Base-by-base conservation (phyloP, 495 filamentous ascomycete species). In the Tuber borchii region DNA sequence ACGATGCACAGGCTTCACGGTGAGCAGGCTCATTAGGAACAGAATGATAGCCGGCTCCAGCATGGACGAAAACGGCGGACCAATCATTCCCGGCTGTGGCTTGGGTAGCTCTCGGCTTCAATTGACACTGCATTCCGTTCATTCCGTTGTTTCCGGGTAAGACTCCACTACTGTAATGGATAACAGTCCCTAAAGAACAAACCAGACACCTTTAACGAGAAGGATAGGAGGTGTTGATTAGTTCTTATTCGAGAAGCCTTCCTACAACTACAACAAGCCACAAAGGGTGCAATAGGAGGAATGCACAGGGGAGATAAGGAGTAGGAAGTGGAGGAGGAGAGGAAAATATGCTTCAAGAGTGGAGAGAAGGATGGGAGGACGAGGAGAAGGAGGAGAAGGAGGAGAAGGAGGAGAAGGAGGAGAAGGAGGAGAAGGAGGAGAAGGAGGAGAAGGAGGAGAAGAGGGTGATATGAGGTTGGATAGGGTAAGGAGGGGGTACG, bases 21-120 rank as follows among this genome's bases (percentile, higher is more conserved):
- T 99, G 95, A 51, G 91, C 86, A 22, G 86, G 85, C 82, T 98
- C 93, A 84, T 98, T 97, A 71, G 91, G 87, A 22, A 86, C 80
- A 79, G 93, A 97, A 83, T 99, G 95, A 81, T 91, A 97, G n/a
- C 95, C 95, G 26, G 95, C 95, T 19, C 95, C 95, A 34, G 94
- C 95, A 86, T 99, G 95, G 74, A 98, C 90, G 82, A 97, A 97
- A 46, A 98, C 92, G n/a, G 91, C 92, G 75, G 81, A 82, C 77
- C 80, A 82, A 75, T 82, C 80, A 69, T 72, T 76, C 34, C 65
- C 51, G 73, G 70, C 20, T 56, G 45, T 71, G 45, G 69, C 56
- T 44, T 79, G 76, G 70, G 43, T 71, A 45, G 43, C 73, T 44
- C 71, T 76, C 70, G 78, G 68, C 76, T 73, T 70, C 73, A 69